A percentile compares a stretch with the other conserved stretches of the same genome.
phyloP scores from a whole-genome alignment of 352 stramenopile genomes.

The Phytophthora pluvialis region DNA sequence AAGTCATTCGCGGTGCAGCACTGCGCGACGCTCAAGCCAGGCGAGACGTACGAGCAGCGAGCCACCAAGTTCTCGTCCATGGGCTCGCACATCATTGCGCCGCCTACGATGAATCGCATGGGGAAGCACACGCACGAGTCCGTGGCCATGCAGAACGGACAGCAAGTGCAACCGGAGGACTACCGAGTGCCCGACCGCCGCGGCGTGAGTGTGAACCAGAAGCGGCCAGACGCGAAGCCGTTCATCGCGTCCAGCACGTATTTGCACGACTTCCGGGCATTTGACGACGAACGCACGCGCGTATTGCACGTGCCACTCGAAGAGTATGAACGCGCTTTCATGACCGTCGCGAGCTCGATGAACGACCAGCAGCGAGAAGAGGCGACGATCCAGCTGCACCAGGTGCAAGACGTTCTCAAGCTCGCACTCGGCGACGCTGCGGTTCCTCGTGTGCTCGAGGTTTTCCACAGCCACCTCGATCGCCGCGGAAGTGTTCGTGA shows the following conservation, averaged over 20 bases:
- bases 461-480: slow-evolving; percentile 60
- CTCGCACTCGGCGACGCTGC: slow-evolving; percentile 45
- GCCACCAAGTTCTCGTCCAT: slow-evolving; percentile 84
- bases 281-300: slow-evolving; percentile 52
- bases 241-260: slow-evolving; percentile 74
- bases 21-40: slow-evolving; percentile 79
- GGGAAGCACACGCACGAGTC: slow-evolving; percentile 62
- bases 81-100: slow-evolving; percentile 69
- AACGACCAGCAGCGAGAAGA: slow-evolving; percentile 42
- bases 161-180: slow-evolving; percentile 57
- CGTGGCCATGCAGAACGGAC: slow-evolving; percentile 47
- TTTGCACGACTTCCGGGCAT: slow-evolving; percentile 64
- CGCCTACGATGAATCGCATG: slow-evolving; percentile 62
- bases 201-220: slow-evolving; percentile 56
- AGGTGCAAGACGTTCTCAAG: slow-evolving; percentile 57
- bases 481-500: slow-evolving; percentile 44
- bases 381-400: slow-evolving; percentile 50
- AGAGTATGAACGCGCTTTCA: slow-evolving; percentile 59
- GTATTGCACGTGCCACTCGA: slow-evolving; percentile 42
- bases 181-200: slow-evolving; percentile 71
- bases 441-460: slow-evolving; percentile 38
- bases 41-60: slow-evolving; percentile 67
- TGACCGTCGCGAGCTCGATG: slow-evolving; percentile 29
- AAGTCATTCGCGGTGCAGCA: slow-evolving; percentile 69
- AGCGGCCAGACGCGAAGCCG: slow-evolving; percentile 42